A percentile compares a stretch with the other conserved stretches of the same genome.
Conservation (phyloP, 345 rosid genomes). For the Crucihimalaya himalaica region DNA sequence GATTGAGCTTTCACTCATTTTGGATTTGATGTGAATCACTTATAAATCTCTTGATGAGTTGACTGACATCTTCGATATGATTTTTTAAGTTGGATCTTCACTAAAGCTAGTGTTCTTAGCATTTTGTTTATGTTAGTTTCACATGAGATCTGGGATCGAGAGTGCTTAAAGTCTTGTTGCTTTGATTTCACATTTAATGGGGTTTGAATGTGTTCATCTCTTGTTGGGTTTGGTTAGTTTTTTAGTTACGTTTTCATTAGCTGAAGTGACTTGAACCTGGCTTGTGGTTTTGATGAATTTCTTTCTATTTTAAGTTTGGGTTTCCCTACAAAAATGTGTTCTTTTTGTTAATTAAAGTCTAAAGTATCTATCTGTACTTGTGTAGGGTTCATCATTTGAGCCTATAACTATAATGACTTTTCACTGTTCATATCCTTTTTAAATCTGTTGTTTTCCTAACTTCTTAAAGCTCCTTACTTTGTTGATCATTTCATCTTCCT, state of each 20-base stretch:
- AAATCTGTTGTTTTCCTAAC: constrained; percentile 2
- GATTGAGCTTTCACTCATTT: constrained; percentile 13
- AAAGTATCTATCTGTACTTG: constrained; percentile 17
- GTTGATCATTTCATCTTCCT: constrained; percentile 26
- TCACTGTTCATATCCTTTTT: not conserved
- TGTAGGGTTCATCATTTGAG: constrained; percentile 40
- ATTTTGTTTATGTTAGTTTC: constrained; percentile 8
- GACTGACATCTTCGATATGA: not conserved
- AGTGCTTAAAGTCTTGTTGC: not conserved
- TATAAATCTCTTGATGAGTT: not conserved
- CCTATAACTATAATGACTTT: constrained; percentile 23
- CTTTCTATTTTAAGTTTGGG: not conserved
- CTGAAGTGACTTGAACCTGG: not conserved
- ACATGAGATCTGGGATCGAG: constrained; percentile 29
- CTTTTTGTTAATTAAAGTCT: constrained; percentile 23
- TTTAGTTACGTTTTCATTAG: not conserved
- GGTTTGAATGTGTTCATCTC: not conserved
- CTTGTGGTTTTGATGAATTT: not conserved
- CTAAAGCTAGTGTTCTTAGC: constrained; percentile 1
- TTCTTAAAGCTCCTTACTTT: constrained; percentile 21
- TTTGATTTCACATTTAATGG: not conserved
- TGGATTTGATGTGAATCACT: constrained; percentile 6
- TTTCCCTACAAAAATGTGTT: not conserved
- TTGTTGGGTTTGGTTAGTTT: not conserved
- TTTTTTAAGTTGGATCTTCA: constrained; percentile 2